Percentiles rank a stretch among this genome's conserved stretches.
Conservation (phyloP, 2,329 filamentous ascomycete genomes). For the Aureobasidium vineae region DNA sequence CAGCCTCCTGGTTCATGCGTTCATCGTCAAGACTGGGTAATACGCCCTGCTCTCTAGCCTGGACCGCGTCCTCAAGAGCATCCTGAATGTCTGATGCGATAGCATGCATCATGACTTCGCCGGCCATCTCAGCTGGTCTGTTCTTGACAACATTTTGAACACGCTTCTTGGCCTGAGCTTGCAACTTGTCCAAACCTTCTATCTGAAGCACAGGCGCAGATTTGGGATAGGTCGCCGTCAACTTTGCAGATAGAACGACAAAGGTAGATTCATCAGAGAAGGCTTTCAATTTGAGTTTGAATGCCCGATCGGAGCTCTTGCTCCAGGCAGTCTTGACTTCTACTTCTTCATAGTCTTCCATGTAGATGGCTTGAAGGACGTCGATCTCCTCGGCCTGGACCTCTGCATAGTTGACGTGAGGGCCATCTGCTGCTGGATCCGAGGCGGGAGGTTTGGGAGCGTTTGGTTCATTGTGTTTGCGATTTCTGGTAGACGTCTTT, state of each 20-base stretch:
- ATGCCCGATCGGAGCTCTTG: constrained; percentile 74
- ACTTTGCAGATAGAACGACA: constrained; percentile 70
- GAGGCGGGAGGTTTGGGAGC: constrained; percentile 26
- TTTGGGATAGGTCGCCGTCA: constrained; percentile 90
- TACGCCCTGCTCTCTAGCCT: constrained; percentile 68
- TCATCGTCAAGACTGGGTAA: constrained; percentile 88
- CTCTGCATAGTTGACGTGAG: constrained; percentile 68
- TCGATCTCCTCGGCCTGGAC: constrained; percentile 85
- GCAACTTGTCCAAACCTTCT: constrained; percentile 62
- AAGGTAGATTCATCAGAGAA: constrained; percentile 69
- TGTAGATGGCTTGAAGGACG: constrained; percentile 82
- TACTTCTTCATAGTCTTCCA: constrained; percentile 78
- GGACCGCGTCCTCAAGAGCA: constrained; percentile 80
- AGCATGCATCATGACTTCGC: constrained; percentile 65
- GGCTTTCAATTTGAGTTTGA: constrained; percentile 75
- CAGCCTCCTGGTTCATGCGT: constrained; percentile 76
- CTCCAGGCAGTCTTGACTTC: constrained; percentile 79
- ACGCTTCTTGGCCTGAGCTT: constrained; percentile 68
- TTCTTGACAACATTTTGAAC: constrained; percentile 67
- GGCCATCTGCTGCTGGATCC: constrained; percentile 10
- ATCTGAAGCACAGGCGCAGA: constrained; percentile 70
- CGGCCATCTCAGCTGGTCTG: constrained; percentile 63
- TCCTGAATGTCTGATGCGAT: constrained; percentile 62
- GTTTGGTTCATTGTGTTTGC: constrained; percentile 34
- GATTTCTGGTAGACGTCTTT: constrained; percentile 36